Base-by-base conservation (phyloP, 108 stramenopile species). In the Aureococcus anophagefferens region DNA sequence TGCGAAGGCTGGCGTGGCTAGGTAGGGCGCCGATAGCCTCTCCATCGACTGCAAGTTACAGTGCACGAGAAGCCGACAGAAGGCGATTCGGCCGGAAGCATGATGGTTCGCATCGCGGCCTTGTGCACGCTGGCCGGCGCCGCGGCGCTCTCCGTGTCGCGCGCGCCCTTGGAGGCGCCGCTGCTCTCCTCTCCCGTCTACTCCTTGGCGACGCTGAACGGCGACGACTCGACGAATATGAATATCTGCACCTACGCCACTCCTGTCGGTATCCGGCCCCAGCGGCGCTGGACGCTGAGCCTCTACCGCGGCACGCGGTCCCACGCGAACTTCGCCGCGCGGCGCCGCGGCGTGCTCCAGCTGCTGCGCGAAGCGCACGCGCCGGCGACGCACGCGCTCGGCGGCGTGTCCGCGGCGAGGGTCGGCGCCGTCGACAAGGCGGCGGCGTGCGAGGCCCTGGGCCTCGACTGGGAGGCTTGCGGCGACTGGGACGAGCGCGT, bases 221-320 rank as follows among this genome's bases (percentile, higher is more conserved):
- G 76, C 36, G 46, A 30, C n/a, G 72, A 37, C 0, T 72, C 69
- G 37, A 89, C 87, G 34, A 83, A 84, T 72, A 89, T 89, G 88
- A 89, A 91, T 73, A 82, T 92, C 64, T 71, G 91, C 46, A 91
- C 91, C 15, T 92, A 89, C 73, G 90, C 89, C 0, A 85, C 88
- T 28, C 91, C 91, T 11, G 84, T 90, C 30, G 80, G 85, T 31
- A 84, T 87, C 31, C 62, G 72, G 51, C 91, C 91, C 4, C 59
- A 82, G 68, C 80, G 88, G 35, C 67, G 90, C 67, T 93, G 89
- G 89, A 71, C 85, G 18, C 68, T 93, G n/a, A 79, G 86, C 64
- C 68, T 93, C 33, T 93, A 79, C 83, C 85, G 84, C 70, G 81
- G 75, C 30, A 91, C 90, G 30, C 30, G 85, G 35, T 76, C 85